Evolutionary conservation across 805 yeast genomes (phyloP).

Genomic region (Hanseniaspora osmophila): DNA sequence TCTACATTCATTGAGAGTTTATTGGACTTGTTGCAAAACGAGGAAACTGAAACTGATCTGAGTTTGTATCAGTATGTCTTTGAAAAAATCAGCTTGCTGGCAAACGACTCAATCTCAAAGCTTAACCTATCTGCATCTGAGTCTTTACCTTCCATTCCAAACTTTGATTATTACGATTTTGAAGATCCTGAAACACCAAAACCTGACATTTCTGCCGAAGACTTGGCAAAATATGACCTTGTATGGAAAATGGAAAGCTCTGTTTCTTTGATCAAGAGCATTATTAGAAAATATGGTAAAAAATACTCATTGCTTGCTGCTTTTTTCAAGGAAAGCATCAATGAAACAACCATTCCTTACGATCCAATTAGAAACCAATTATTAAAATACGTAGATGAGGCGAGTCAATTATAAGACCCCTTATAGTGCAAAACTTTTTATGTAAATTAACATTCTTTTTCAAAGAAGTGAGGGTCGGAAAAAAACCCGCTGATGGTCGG

Average conservation of each 20-base stretch:
- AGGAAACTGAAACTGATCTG: constrained; percentile 12
- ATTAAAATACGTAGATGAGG: constrained; percentile 23
- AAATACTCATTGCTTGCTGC: constrained; percentile 24
- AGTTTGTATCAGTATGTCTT: constrained; percentile 18
- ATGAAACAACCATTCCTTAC: constrained; percentile 19
- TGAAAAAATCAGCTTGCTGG: constrained; percentile 14
- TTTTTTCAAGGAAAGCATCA: constrained; percentile 24
- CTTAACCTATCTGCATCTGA: constrained; percentile 11
- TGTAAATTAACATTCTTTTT: too few relatives aligned
- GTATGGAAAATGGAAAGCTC: constrained; percentile 30
- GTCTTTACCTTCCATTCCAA: constrained; percentile 11
- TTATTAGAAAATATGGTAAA: constrained; percentile 31
- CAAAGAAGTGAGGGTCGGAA: not conserved
- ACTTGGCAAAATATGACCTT: constrained; percentile 22
- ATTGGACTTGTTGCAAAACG: constrained; percentile 22
- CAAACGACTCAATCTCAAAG: constrained; percentile 11
- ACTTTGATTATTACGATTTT: not conserved
- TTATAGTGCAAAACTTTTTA: too few relatives aligned
- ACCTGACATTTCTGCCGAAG: constrained; percentile 16
- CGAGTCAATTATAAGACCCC: constrained; percentile 10
- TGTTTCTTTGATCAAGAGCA: constrained; percentile 25
- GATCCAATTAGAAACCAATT: constrained; percentile 19
- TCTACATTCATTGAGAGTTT: constrained; percentile 32
- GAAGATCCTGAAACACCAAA: constrained; percentile 13
- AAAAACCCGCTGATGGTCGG: not conserved